Evolutionary conservation across 768 basidiomycete species (phyloP), one percentile per base, ranked within the genome.

Genomic region (Botryobasidium botryosum): DNA sequence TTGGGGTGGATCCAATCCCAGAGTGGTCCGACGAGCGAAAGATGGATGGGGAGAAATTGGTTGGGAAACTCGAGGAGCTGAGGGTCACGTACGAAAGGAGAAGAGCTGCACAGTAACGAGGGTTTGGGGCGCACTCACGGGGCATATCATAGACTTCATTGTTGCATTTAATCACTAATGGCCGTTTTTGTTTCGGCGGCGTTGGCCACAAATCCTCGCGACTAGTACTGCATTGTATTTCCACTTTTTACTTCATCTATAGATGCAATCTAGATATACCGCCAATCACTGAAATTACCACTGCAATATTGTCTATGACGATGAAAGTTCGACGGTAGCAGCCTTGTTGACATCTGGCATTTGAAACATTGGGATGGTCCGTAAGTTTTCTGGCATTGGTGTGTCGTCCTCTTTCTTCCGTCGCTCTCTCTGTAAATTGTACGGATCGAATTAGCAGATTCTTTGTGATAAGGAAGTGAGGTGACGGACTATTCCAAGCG

Each of bases 361-460:
- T 46, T 68, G 70, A 59, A 74, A 85, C 48, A 70, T 72, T 18
- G 85, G 83, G 45, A 88, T 86, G 1, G 72, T 83, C 36, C 86
- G 71, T 45, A 87, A 54, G 56, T 75, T 74, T n/a, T 73, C 69
- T 18, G 79, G 76, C 2, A 47, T 50, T 0, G 71, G 6, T 70
- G 75, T 53, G 69, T 64, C 3, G 68, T 69, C 38, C 74, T 72
- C 50, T 79, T 57, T 56, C 67, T 73, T 62, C 70, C 80, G 51
- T 69, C 69, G 73, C 59, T 85, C 76, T 6, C 74, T 79, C 78
- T 83, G 48, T 23, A 17, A n/a, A 49, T 24, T 56, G 41, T 13
- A 51, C 39, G n/a, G 41, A 53, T 25, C 20, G 17, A 28, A 43
- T 18, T 15, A 12, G 38, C 6, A 13, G 18, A 23, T 5, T 40